phyloP scores from a whole-genome alignment of 2,329 filamentous ascomycete species.

The Ascochyta rabiei region DNA sequence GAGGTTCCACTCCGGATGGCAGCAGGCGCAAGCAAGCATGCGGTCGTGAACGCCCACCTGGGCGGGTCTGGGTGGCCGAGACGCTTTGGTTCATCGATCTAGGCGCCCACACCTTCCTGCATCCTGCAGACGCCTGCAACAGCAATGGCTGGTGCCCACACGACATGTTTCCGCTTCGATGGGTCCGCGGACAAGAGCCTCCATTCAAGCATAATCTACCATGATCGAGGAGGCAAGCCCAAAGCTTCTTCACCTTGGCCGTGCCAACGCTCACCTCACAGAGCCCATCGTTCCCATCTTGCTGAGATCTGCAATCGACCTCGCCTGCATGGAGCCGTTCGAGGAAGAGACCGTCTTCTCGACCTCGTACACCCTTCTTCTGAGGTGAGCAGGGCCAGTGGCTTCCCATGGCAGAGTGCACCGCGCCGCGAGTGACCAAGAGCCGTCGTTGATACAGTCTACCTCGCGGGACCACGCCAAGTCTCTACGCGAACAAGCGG shows the following conservation, averaged over 20 bases:
- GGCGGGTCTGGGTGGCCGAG: too few species aligned
- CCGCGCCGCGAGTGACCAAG: not conserved
- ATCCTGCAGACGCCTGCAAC: not conserved
- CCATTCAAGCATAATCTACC: not conserved
- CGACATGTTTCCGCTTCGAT: not conserved
- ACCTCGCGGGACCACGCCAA: not conserved
- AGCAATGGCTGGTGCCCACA: not conserved
- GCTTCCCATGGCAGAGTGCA: not conserved
- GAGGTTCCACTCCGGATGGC: not conserved
- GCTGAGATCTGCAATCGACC: not conserved
- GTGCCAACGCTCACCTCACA: not conserved
- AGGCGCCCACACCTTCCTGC: not conserved
- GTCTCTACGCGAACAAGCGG: not conserved
- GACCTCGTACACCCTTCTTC: not conserved
- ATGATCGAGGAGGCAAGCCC: not conserved
- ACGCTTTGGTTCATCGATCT: not conserved
- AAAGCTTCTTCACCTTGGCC: slow-evolving; percentile 14
- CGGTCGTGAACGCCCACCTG: not conserved
- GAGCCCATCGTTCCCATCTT: not conserved
- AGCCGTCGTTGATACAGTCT: not conserved
- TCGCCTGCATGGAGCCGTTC: not conserved
- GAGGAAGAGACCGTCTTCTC: not conserved
- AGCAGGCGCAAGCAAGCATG: not conserved
- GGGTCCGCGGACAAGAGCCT: not conserved
- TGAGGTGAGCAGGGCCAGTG: not conserved